Percentiles rank a stretch among this genome's conserved stretches.
Evolutionary conservation across 2,329 filamentous ascomycete genomes (phyloP).

Genomic region (Xylariaceae sp.): DNA sequence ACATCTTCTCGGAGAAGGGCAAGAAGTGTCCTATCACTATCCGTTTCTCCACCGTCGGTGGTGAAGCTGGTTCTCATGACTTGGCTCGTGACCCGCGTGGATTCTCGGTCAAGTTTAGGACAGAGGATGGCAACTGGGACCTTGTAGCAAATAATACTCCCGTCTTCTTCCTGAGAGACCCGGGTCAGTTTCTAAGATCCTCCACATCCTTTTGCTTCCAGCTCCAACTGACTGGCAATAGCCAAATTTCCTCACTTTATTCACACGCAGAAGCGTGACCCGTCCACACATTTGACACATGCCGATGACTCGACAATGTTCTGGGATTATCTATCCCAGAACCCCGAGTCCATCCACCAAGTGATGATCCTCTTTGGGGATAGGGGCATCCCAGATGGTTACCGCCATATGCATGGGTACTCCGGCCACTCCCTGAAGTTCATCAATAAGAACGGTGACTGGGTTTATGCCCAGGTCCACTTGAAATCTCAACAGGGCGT

Average conservation of each 20-base stretch:
- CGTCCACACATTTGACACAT: constrained; percentile 67
- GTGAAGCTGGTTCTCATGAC: constrained; percentile 64
- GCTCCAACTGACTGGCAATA: background rate
- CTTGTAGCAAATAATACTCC: constrained; percentile 76
- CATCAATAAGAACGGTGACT: constrained; percentile 69
- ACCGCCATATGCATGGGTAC: constrained; percentile 72
- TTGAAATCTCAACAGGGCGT: constrained; percentile 68
- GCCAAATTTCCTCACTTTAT: constrained; percentile 77
- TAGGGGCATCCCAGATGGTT: constrained; percentile 69
- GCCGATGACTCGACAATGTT: constrained; percentile 64
- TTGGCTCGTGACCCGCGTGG: constrained; percentile 69
- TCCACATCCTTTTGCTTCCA: background rate
- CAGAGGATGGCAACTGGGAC: constrained; percentile 77
- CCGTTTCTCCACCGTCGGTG: constrained; percentile 79
- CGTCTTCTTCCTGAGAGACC: constrained; percentile 77
- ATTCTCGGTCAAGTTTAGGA: constrained; percentile 76
- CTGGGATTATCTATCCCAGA: constrained; percentile 69
- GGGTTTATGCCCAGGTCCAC: constrained; percentile 71
- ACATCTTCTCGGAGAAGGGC: constrained; percentile 63
- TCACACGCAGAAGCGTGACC: constrained; percentile 77
- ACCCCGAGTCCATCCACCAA: constrained; percentile 69
- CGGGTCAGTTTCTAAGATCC: constrained; percentile 38
- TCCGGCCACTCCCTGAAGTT: constrained; percentile 72
- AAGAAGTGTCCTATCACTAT: constrained; percentile 72
- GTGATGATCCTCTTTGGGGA: constrained; percentile 72